Evolutionary conservation across 495 filamentous ascomycete genomes (phyloP).

Genomic region (Penicillium robsamsonii): DNA sequence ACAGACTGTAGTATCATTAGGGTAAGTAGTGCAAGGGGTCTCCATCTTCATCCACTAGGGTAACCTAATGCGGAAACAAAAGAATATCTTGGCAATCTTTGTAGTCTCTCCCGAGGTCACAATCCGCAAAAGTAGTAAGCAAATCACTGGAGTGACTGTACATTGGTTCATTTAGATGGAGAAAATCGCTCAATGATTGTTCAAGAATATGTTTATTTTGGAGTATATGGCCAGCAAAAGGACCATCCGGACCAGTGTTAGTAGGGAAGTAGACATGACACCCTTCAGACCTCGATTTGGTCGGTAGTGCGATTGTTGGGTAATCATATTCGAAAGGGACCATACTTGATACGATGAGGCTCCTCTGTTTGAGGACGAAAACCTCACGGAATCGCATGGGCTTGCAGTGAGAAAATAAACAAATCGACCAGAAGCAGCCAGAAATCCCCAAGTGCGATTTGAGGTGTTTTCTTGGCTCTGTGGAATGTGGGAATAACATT

Average conservation of each 20-base stretch:
- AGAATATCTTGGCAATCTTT: slow-evolving; percentile 1
- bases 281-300: not conserved
- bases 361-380: not conserved
- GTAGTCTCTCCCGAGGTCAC: not conserved
- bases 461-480: not conserved
- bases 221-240: not conserved
- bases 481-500: slow-evolving; percentile 22
- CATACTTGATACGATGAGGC: not conserved
- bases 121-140: not conserved
- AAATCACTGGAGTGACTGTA: not conserved
- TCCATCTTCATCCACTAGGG: slow-evolving; percentile 12
- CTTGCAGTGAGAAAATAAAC: not conserved
- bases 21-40: not conserved
- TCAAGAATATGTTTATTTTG: not conserved
- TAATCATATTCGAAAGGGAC: not conserved
- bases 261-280: not conserved
- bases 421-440: slow-evolving; percentile 1
- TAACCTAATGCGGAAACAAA: slow-evolving; percentile 34
- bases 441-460: slow-evolving; percentile 6
- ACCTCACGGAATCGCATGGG: too few species aligned
- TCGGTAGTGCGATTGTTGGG: not conserved
- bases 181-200: not conserved
- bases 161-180: not conserved
- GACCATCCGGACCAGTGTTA: not conserved
- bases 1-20: slow-evolving; percentile 37